A percentile compares a stretch with the other conserved stretches of the same genome.
These are phyloP conservation scores for Ceratobasidium sp. DNA, from an alignment of 1,284 basidiomycete species.

Conservation along the genomic window DNA sequence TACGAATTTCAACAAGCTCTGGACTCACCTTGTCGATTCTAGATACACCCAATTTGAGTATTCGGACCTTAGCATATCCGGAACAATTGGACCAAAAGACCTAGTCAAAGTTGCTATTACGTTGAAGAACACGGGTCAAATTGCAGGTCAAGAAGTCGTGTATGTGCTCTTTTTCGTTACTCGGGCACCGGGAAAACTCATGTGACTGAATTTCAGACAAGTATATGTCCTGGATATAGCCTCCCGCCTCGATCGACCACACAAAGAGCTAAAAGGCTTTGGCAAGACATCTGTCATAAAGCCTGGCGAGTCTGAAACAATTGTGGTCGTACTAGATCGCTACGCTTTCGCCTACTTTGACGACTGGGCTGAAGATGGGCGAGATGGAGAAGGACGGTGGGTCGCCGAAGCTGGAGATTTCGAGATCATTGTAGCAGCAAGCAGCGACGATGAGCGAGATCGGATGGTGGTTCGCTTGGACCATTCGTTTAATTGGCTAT, in stretches of 20 bases:
- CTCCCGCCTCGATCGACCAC: slow-evolving; percentile 66
- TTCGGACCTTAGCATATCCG: slow-evolving; percentile 68
- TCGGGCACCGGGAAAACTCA: slow-evolving; percentile 57
- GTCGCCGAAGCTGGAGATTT: slow-evolving; percentile 63
- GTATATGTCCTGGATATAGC: slow-evolving; percentile 64
- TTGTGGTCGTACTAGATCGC: slow-evolving; percentile 67
- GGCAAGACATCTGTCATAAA: slow-evolving; percentile 67
- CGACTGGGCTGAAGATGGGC: slow-evolving; percentile 54
- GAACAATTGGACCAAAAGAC: slow-evolving; percentile 55
- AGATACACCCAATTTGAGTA: slow-evolving; percentile 84
- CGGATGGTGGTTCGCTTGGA: not conserved
- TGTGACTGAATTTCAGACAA: slow-evolving; percentile 70
- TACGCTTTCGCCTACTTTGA: slow-evolving; percentile 72
- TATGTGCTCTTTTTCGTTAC: not conserved
- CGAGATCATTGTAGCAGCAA: slow-evolving; percentile 63
- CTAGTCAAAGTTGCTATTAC: slow-evolving; percentile 64
- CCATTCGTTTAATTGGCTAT: slow-evolving; percentile 1
- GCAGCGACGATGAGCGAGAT: slow-evolving; percentile 43
- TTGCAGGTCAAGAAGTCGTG: slow-evolving; percentile 17
- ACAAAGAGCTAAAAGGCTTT: slow-evolving; percentile 72
- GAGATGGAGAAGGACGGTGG: slow-evolving; percentile 57
- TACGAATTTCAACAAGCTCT: not conserved
- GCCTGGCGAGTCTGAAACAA: slow-evolving; percentile 63
- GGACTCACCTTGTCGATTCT: slow-evolving; percentile 67
- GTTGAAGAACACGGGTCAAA: slow-evolving; percentile 70